Percentiles rank a stretch among this genome's conserved stretches.
Evolutionary conservation across 2,329 filamentous ascomycete species (phyloP).

Genomic region (Talaromyces sp.): DNA sequence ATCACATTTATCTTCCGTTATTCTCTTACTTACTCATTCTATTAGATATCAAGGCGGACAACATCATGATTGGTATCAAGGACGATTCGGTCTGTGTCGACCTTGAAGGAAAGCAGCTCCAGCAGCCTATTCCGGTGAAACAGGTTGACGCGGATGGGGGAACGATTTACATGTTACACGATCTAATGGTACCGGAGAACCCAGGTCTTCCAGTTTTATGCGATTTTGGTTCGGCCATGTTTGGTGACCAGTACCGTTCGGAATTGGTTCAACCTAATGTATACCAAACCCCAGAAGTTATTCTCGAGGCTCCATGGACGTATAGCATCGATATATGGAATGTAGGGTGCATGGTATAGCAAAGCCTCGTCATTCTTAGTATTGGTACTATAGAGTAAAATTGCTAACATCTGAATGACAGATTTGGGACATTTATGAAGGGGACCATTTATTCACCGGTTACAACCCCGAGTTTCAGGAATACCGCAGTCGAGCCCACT

Average conservation of each 20-base stretch:
- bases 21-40: slow-evolving; percentile 11
- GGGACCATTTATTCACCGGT: slow-evolving; percentile 41
- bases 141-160: slow-evolving; percentile 28
- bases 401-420: slow-evolving; percentile 15
- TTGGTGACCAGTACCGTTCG: slow-evolving; percentile 29
- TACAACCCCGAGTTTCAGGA: slow-evolving; percentile 33
- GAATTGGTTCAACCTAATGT: slow-evolving; percentile 28
- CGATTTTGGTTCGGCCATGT: slow-evolving; percentile 48
- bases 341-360: slow-evolving; percentile 45
- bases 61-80: slow-evolving; percentile 42
- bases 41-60: slow-evolving; percentile 44
- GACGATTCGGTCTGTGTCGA: slow-evolving; percentile 38
- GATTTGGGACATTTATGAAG: slow-evolving; percentile 50
- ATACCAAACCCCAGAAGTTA: slow-evolving; percentile 42
- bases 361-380: not conserved
- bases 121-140: slow-evolving; percentile 41
- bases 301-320: slow-evolving; percentile 43
- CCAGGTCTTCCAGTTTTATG: slow-evolving; percentile 36
- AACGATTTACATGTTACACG: slow-evolving; percentile 41
- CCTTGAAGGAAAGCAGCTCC: slow-evolving; percentile 39
- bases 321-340: slow-evolving; percentile 52
- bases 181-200: slow-evolving; percentile 24
- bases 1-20: not conserved
- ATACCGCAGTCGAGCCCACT: slow-evolving; percentile 44
- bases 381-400: not conserved